A percentile compares a stretch with the other conserved stretches of the same genome.
Evolutionary conservation across 2,329 filamentous ascomycete genomes (phyloP).

Genomic region (Tolypocladium album): DNA sequence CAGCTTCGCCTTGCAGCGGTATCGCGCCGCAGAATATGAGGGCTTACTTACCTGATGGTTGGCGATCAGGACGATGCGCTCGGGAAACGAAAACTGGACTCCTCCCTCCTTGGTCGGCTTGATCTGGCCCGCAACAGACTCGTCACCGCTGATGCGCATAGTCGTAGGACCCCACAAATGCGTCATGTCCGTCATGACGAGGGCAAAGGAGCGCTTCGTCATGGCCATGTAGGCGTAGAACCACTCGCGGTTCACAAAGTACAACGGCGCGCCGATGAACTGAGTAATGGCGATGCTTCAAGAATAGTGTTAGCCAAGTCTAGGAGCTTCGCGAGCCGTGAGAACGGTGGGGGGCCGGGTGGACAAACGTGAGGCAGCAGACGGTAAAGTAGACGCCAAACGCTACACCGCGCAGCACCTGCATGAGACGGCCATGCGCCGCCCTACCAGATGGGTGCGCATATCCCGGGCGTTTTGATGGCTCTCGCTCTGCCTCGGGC

Average conservation of each 20-base stretch:
- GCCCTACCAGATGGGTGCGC: constrained; percentile 44
- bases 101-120: constrained; percentile 58
- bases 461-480: neutral
- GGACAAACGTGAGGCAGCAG: constrained; percentile 37
- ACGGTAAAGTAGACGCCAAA: constrained; percentile 41
- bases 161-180: constrained; percentile 81
- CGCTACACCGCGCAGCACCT: constrained; percentile 40
- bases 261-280: constrained; percentile 64
- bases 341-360: neutral
- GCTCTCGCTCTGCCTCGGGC: neutral
- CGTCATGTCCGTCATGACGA: constrained; percentile 69
- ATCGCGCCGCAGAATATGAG: neutral
- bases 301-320: constrained; percentile 4
- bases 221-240: constrained; percentile 83
- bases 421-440: constrained; percentile 38
- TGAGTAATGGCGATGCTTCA: constrained; percentile 61
- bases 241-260: constrained; percentile 62
- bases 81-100: constrained; percentile 69
- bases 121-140: constrained; percentile 67
- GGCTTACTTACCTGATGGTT: constrained; percentile 64
- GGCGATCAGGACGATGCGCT: constrained; percentile 72
- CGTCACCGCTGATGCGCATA: constrained; percentile 75
- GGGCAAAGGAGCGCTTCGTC: constrained; percentile 75
- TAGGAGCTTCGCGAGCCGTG: neutral
- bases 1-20: neutral